These are phyloP conservation scores for Plasmodium knowlesi DNA, from an alignment of 169 alveolate species.

Conservation along the genomic window DNA sequence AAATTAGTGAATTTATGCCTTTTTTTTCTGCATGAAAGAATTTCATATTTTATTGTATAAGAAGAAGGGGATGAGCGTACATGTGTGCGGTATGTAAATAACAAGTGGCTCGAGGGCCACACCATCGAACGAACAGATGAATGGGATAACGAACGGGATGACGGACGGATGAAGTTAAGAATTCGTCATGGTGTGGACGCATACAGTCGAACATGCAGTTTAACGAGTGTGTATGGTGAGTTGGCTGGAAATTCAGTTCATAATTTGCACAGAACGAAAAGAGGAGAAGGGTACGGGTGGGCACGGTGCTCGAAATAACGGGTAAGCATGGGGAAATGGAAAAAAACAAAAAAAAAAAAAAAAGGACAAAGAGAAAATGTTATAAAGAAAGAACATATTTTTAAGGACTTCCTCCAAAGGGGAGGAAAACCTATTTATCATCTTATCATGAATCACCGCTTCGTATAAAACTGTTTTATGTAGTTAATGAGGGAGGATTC, in stretches of 20 bases:
- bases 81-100: neutral
- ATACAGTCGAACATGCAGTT: neutral
- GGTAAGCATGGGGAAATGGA: neutral
- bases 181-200: neutral
- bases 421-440: neutral
- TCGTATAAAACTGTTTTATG: slow-evolving; percentile 51
- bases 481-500: slow-evolving; percentile 55
- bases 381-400: too few relatives aligned
- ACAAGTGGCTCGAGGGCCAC: neutral
- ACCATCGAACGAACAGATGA: neutral
- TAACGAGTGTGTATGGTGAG: neutral
- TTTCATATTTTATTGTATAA: neutral
- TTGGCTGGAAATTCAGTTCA: neutral
- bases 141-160: too few relatives aligned
- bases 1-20: neutral
- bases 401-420: neutral
- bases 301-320: neutral
- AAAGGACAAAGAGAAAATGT: too few relatives aligned
- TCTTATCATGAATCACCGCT: neutral
- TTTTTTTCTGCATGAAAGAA: neutral
- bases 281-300: neutral
- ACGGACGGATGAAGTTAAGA: neutral
- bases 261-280: neutral
- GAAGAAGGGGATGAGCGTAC: neutral
- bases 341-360: neutral